Evolutionary conservation across 2,329 filamentous ascomycete genomes (phyloP).

Genomic region (Zasmidium angulare): DNA sequence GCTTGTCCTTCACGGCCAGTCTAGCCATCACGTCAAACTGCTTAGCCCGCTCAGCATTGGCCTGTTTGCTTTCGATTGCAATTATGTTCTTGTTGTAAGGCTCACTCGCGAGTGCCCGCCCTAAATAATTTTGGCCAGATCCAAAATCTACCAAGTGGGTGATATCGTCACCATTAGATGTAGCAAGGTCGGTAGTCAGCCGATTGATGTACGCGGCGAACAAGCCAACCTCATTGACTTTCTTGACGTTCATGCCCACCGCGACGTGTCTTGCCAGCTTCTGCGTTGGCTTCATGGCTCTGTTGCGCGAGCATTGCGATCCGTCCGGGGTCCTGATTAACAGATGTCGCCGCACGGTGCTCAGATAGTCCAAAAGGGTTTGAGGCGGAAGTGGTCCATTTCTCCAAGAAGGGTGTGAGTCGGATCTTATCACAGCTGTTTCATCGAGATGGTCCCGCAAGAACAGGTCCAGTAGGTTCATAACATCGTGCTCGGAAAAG

Average conservation of each 20-base stretch:
- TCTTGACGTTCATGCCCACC: conserved; percentile 94
- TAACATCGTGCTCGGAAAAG: conserved; percentile 68
- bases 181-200: conserved; percentile 57
- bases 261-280: conserved; percentile 69
- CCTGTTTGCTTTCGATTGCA: conserved; percentile 82
- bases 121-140: conserved; percentile 94
- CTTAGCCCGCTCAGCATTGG: conserved; percentile 83
- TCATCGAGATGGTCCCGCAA: conserved; percentile 68
- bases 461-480: conserved; percentile 76
- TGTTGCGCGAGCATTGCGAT: conserved; percentile 31
- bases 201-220: conserved; percentile 83
- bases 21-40: conserved; percentile 81
- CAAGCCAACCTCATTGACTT: conserved; percentile 87
- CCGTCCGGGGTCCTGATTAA: conserved; percentile 61
- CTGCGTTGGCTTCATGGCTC: conserved; percentile 41
- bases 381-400: conserved; percentile 50
- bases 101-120: conserved; percentile 77
- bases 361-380: conserved; percentile 70
- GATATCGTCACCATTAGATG: conserved; percentile 53
- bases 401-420: conserved; percentile 38
- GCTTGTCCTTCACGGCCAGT: conserved; percentile 68
- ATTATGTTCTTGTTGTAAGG: conserved; percentile 86
- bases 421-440: too few relatives aligned
- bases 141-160: conserved; percentile 95
- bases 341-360: conserved; percentile 61